Conservation (phyloP, 2,329 filamentous ascomycete genomes). For the Pseudomassariella vexata region DNA sequence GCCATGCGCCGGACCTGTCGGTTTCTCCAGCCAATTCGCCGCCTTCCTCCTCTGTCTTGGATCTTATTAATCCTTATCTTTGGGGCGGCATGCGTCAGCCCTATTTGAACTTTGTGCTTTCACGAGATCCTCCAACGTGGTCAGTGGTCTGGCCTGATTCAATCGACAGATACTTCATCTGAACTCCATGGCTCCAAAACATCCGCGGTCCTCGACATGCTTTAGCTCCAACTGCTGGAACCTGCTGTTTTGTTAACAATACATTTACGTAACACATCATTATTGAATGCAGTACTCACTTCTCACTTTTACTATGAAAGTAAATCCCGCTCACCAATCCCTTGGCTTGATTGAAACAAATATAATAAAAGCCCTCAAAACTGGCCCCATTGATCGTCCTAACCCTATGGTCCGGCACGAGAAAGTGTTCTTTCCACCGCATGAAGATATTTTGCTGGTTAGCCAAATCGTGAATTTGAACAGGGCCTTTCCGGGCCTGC, state of each 20-base stretch:
- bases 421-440: constrained; percentile 98
- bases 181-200: constrained; percentile 84
- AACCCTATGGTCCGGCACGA: constrained; percentile 91
- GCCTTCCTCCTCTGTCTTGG: too few species aligned
- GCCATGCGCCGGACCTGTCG: too few species aligned
- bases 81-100: too few species aligned
- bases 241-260: constrained; percentile 35
- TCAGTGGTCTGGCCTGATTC: constrained; percentile 19
- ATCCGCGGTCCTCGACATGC: constrained; percentile 79
- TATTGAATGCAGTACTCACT: constrained; percentile 52
- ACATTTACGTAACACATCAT: not conserved
- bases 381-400: constrained; percentile 88
- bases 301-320: constrained; percentile 96
- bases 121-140: not conserved
- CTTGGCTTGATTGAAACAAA: constrained; percentile 90
- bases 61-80: too few species aligned
- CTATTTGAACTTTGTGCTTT: not conserved
- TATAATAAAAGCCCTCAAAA: constrained; percentile 98
- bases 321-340: constrained; percentile 91
- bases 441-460: constrained; percentile 92
- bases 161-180: too few species aligned
- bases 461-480: constrained; percentile 60
- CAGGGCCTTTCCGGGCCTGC: constrained; percentile 49
- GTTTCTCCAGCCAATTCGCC: too few species aligned
- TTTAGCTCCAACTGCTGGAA: constrained; percentile 91